Evolutionary conservation across 208 protist species (phyloP).

Genomic region (Spongospora subterranea): DNA sequence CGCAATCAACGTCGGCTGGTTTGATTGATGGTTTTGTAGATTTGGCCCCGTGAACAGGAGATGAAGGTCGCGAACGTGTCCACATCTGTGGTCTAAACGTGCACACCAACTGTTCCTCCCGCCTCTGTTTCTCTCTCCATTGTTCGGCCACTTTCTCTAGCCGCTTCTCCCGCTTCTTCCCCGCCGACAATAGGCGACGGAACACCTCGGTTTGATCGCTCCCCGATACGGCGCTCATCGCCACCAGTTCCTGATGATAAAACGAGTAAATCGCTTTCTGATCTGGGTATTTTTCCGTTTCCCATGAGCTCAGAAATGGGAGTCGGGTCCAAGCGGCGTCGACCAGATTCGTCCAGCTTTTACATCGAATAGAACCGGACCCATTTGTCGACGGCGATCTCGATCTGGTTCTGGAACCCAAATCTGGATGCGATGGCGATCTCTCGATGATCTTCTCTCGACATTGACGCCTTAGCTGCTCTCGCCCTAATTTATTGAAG

Average conservation of each 20-base stretch:
- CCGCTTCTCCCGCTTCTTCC: neutral
- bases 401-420: no score
- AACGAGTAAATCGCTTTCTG: neutral
- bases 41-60: no score
- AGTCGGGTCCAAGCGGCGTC: neutral
- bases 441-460: no score
- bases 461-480: no score
- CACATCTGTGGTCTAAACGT: neutral
- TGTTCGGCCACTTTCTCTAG: neutral
- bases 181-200: neutral
- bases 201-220: neutral
- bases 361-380: no score
- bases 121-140: neutral
- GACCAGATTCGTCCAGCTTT: neutral
- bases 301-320: neutral
- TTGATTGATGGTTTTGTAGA: neutral
- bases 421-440: no score
- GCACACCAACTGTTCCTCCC: neutral
- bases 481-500: no score
- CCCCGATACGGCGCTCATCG: neutral
- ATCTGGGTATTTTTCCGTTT: neutral
- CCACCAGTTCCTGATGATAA: neutral
- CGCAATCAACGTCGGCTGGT: neutral
- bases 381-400: no score
- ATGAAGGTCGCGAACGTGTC: neutral